Evolutionary conservation across 2,329 filamentous ascomycete genomes (phyloP).

Genomic region (Monilinia fructigena): DNA sequence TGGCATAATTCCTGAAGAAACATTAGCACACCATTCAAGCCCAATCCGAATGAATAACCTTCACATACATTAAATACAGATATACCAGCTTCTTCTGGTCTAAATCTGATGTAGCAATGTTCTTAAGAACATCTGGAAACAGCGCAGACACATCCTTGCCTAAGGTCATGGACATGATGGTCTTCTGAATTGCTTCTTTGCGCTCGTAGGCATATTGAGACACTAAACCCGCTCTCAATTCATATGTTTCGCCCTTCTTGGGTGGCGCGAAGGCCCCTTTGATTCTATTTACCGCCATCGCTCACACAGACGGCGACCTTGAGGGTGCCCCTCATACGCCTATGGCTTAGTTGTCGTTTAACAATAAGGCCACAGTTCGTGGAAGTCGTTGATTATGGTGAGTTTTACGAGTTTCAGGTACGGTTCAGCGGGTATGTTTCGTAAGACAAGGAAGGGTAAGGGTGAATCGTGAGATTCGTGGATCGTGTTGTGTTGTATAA

Average conservation of each 20-base stretch:
- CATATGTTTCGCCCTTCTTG: conserved; percentile 96
- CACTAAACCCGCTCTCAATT: conserved; percentile 89
- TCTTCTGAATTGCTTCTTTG: conserved; percentile 99
- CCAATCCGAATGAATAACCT: background rate
- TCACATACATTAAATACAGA: conserved; percentile 81
- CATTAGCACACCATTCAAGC: conserved; percentile 23
- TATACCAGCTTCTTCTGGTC: conserved; percentile 99
- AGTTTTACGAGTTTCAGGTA: background rate
- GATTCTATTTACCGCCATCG: conserved; percentile 95
- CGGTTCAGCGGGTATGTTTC: background rate
- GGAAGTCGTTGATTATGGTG: conserved; percentile 11
- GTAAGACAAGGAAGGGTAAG: background rate
- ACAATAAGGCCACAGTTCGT: conserved; percentile 31
- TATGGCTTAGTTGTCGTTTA: conserved; percentile 30
- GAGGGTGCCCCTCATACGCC: conserved; percentile 42
- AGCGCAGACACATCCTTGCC: conserved; percentile 97
- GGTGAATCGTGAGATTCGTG: conserved; percentile 5
- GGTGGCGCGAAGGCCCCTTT: conserved; percentile 89
- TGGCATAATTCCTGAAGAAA: conserved; percentile 85
- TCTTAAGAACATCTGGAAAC: conserved; percentile 97
- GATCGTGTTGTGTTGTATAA: conserved; percentile 21
- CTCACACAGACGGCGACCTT: conserved; percentile 43
- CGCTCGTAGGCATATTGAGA: conserved; percentile 99
- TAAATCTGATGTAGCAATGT: conserved; percentile 90
- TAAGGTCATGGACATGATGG: conserved; percentile 99